Base-by-base conservation (phyloP, 106 monocot species). In the Phalaenopsis aphrodite region DNA sequence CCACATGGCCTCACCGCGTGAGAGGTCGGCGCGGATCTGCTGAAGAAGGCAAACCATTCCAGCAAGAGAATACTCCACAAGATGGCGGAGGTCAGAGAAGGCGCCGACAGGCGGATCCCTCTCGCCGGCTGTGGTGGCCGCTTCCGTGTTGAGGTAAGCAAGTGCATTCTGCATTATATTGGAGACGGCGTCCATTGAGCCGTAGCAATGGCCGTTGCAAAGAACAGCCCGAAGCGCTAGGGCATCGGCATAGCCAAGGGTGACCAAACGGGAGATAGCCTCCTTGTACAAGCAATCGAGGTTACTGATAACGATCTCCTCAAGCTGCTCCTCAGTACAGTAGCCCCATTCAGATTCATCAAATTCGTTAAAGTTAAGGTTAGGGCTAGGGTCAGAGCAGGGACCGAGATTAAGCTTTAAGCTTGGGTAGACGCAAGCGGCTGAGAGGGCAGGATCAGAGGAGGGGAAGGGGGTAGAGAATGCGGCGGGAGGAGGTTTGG, bases 271-370 rank as follows among this genome's bases (percentile, higher is more conserved):
- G 55, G 85, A 17, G 52, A 94, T 80, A 41, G 94, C 94, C 56
- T 92, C 92, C 46, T 81, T 78, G 92, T 94, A 98, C 72, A 90
- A 81, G 41, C 88, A 79, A 43, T 98, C 90, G 61, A 98, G 90
- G 77, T 91, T 88, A 36, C 82, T 85, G 30, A 90, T 84, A 18
- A 98, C 90, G 75, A 94, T 80, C 58, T 92, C 90, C 84, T 92
- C 90, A 41, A 98, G 84, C 81, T 98, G 90, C 75, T 94, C 89
- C 87, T 94, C 97, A 45, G 92, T 92, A 85, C 89, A 93, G 89
- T 91, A 90, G 17, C 91, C 90, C 86, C 88, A 93, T 0, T 85
- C 89, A 36, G 82, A 61, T 17, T 78, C 86, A 42, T 82, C 85
- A 45, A 58, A 77, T 45, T 45, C 57, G 41, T 37, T 78, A 81